phyloP scores from a whole-genome alignment of 306 rosid genomes.

The Malus asiatica region DNA sequence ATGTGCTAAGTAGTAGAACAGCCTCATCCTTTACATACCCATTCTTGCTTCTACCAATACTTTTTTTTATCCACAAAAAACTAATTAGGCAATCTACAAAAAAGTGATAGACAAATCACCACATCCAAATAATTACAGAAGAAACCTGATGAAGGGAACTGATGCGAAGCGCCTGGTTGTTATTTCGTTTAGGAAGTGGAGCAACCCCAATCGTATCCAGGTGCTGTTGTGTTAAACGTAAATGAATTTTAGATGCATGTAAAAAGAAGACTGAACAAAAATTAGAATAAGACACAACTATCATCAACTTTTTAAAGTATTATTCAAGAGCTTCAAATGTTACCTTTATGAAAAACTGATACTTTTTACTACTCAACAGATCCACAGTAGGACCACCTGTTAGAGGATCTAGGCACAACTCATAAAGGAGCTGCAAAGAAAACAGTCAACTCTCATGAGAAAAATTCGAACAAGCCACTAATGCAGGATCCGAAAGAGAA shows the following conservation, averaged over 20 bases:
- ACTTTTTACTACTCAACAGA: slow-evolving; percentile 72
- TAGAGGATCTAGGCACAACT: slow-evolving; percentile 72
- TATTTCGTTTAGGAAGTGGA: slow-evolving; percentile 85
- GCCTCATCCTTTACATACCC: neutral
- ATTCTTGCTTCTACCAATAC: neutral
- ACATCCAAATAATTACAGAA: slow-evolving; percentile 4
- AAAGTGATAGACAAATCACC: neutral
- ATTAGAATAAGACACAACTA: slow-evolving; percentile 1
- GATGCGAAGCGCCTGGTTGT: slow-evolving; percentile 78
- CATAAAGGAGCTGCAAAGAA: slow-evolving; percentile 72
- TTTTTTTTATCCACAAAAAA: neutral
- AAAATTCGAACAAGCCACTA: neutral
- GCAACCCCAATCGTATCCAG: slow-evolving; percentile 71
- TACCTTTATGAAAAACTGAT: slow-evolving; percentile 83
- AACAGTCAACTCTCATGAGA: neutral
- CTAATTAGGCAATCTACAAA: neutral
- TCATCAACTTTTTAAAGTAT: neutral
- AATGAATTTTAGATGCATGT: neutral
- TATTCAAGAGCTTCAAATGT: neutral
- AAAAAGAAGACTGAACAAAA: neutral
- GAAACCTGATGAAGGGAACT: slow-evolving; percentile 96
- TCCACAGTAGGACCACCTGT: slow-evolving; percentile 73
- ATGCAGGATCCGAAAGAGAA: neutral
- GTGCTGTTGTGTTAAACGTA: slow-evolving; percentile 46
- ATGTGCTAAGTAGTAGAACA: neutral